A percentile compares a stretch with the other conserved stretches of the same genome.
Conservation (phyloP, 208 protist genomes). For the Acanthamoeba rhysodes region DNA sequence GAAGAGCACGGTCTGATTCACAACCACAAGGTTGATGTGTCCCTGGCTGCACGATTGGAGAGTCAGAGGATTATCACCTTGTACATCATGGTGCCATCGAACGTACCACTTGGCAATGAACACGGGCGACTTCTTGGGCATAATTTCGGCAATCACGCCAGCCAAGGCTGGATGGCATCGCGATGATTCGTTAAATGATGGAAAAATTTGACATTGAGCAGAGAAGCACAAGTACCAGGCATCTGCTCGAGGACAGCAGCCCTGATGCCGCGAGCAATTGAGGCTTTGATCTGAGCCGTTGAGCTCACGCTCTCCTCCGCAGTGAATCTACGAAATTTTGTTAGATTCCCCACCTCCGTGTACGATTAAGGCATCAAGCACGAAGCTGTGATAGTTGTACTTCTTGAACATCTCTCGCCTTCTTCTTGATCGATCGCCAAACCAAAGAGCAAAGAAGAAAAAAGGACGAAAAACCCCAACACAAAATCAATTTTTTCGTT, state of each 20-base stretch:
- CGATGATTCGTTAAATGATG: neutral
- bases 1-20: slow-evolving; percentile 95
- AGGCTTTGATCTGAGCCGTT: slow-evolving; percentile 82
- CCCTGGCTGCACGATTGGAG: slow-evolving; percentile 75
- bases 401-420: slow-evolving; percentile 58
- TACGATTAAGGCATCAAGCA: neutral
- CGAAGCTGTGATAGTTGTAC: neutral
- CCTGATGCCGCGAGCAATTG: slow-evolving; percentile 93
- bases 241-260: slow-evolving; percentile 93
- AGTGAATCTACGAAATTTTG: slow-evolving; percentile 75
- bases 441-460: neutral
- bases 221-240: neutral
- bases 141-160: slow-evolving; percentile 95
- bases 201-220: neutral
- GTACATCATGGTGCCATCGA: neutral
- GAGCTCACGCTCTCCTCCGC: slow-evolving; percentile 74
- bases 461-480: neutral
- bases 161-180: slow-evolving; percentile 84
- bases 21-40: slow-evolving; percentile 92
- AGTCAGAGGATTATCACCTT: neutral
- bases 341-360: neutral
- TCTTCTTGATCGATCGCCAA: neutral
- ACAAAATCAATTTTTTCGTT: too few relatives aligned
- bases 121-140: slow-evolving; percentile 95
- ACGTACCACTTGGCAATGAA: slow-evolving; percentile 94